A percentile compares a stretch with the other conserved stretches of the same genome.
These are phyloP conservation scores for Tranzscheliella williamsii DNA, from an alignment of 1,284 basidiomycete species.

Conservation along the genomic window DNA sequence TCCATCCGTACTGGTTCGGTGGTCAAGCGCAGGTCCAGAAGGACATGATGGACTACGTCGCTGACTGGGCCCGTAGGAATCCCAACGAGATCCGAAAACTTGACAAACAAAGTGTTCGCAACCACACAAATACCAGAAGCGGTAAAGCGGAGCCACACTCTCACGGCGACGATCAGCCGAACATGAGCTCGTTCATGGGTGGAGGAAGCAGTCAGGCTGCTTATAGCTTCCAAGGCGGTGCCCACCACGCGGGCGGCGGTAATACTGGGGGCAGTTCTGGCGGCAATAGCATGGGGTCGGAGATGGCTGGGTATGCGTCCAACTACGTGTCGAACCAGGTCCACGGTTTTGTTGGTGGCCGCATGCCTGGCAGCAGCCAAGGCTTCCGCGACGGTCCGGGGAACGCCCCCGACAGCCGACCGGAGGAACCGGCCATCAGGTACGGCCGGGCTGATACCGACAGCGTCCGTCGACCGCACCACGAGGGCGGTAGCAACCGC, in stretches of 20 bases:
- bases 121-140: conserved; percentile 50
- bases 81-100: conserved; percentile 39
- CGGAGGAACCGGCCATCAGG: too few relatives aligned
- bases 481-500: neutral
- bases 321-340: conserved; percentile 39
- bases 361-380: conserved; percentile 15
- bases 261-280: conserved; percentile 10
- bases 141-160: conserved; percentile 51
- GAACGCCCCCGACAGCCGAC: neutral
- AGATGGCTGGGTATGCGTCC: conserved; percentile 30
- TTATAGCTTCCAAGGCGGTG: conserved; percentile 17
- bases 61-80: conserved; percentile 45
- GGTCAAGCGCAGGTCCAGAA: conserved; percentile 38
- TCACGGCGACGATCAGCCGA: conserved; percentile 42
- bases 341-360: conserved; percentile 28
- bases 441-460: too few relatives aligned
- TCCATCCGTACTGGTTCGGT: conserved; percentile 54
- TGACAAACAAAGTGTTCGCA: conserved; percentile 37
- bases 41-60: conserved; percentile 53
- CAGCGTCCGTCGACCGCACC: neutral
- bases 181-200: conserved; percentile 35
- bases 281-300: conserved; percentile 22
- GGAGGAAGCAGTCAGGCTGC: conserved; percentile 35
- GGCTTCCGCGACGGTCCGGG: conserved; percentile 27
- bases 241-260: conserved; percentile 7